Base-by-base conservation (phyloP, 495 filamentous ascomycete species). In the Aspergillus coremiiformis region DNA sequence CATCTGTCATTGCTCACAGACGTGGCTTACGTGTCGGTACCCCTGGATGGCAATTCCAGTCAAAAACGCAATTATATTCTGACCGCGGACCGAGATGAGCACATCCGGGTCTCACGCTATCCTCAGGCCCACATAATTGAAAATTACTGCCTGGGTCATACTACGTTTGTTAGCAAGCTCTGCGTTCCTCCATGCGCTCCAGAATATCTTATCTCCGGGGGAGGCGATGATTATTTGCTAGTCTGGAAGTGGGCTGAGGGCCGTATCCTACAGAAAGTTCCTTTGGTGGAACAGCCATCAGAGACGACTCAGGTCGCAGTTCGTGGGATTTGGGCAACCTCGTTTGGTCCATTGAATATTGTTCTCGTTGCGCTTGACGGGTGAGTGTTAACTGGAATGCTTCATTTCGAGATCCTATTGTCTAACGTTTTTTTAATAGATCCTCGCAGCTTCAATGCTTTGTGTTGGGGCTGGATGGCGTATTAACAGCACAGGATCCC, bases 1-100 rank as follows among this genome's bases (percentile, higher is more conserved):
- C 93, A 98, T 71, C 91, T 96, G 7, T 96, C 93, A 0, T 83
- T 96, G 78, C 80, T 98, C 22, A 92, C 89, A 0, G 84, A 90
- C 59, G 56, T 96, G 29, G 57, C 68, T 3, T 73, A 80, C 22
- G 80, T 77, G 4, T 64, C 67, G 19, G 48, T 69, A 32, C 54
- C 59, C 33, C 51, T 49, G 22, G 58, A 55, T 11, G 44, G 60
- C 22, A 66, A 48, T 46, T 70, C 21, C 9, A 57, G 57, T n/a
- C 44, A 49, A 19, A 63, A 64, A 4, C 70, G 81, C 46, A 73
- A 66, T 37, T 95, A 92, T 64, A 85, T 97, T 54, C 63, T 98
- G 55, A 95, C 90, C 7, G 85, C 84, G 17, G 93, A 98, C 70
- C 83, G 93, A 49, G 93, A 98, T 73, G 93, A 98, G 74, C 94